Conservation (phyloP, 1,284 basidiomycete genomes). For the Cryptococcus sp. region DNA sequence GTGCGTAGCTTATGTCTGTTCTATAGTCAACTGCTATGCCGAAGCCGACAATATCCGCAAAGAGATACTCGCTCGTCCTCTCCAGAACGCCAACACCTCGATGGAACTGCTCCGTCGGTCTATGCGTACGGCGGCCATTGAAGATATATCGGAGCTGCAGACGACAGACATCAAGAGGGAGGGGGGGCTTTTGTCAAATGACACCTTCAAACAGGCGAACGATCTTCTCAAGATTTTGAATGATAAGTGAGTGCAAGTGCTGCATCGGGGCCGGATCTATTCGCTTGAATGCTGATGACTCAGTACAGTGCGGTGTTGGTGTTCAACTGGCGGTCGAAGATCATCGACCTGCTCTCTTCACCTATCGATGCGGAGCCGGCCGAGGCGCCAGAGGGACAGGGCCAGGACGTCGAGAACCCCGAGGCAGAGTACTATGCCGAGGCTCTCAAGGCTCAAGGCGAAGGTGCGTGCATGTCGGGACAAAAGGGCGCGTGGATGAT, state of each 20-base stretch:
- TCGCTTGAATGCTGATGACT: too few species aligned
- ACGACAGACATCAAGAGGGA: conserved; percentile 14
- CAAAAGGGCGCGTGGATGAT: background rate
- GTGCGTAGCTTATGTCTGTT: conserved; percentile 1
- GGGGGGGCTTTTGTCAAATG: conserved; percentile 27
- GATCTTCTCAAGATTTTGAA: conserved; percentile 41
- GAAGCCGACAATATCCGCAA: conserved; percentile 37
- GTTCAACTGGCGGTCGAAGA: conserved; percentile 41
- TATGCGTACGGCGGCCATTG: conserved; percentile 14
- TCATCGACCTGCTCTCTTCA: conserved; percentile 31
- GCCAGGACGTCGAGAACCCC: conserved; percentile 33
- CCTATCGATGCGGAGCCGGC: conserved; percentile 34
- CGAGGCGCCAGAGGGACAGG: conserved; percentile 18
- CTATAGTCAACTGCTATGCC: conserved; percentile 29
- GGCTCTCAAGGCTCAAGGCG: conserved; percentile 44
- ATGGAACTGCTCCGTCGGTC: conserved; percentile 16
- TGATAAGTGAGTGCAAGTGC: conserved; percentile 34
- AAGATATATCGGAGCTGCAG: conserved; percentile 26
- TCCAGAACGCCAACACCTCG: conserved; percentile 26
- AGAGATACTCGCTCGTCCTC: conserved; percentile 37
- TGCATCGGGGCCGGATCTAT: background rate
- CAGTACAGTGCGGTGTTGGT: conserved; percentile 35
- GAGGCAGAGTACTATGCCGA: conserved; percentile 47
- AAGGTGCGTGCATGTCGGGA: conserved; percentile 19
- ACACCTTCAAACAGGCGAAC: conserved; percentile 25